Conservation (phyloP, 2,329 filamentous ascomycete species). For the Dothidotthia symphoricarpi region DNA sequence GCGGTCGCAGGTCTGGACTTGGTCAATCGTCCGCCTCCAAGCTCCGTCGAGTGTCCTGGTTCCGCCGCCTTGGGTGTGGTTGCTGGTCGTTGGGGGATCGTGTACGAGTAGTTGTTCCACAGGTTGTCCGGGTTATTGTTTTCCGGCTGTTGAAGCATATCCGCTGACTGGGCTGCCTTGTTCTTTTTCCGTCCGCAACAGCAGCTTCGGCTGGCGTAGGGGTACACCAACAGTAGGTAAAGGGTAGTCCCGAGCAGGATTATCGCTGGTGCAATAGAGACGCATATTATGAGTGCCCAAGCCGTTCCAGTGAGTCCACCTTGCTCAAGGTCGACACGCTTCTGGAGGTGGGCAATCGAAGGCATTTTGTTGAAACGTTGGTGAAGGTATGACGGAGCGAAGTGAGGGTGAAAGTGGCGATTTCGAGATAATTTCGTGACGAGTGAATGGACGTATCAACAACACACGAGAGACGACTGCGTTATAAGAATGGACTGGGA, state of each 20-base stretch:
- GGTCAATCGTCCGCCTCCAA: slow-evolving; percentile 4
- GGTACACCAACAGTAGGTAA: slow-evolving; percentile 31
- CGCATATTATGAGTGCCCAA: slow-evolving; percentile 25
- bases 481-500: too few relatives aligned
- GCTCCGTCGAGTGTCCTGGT: too few relatives aligned
- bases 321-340: slow-evolving; percentile 12
- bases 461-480: too few relatives aligned
- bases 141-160: slow-evolving; percentile 3
- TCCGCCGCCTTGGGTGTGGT: slow-evolving; percentile 6
- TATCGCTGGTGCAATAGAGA: slow-evolving; percentile 27
- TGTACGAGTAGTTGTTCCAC: slow-evolving; percentile 15
- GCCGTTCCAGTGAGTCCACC: slow-evolving; percentile 16
- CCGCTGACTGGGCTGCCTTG: slow-evolving; percentile 5
- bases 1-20: background rate
- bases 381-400: background rate
- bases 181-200: slow-evolving; percentile 25
- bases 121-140: slow-evolving; percentile 9
- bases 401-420: background rate
- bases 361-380: slow-evolving; percentile 15
- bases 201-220: slow-evolving; percentile 20
- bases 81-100: slow-evolving; percentile 13
- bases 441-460: too few relatives aligned
- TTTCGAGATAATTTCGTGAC: background rate
- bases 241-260: slow-evolving; percentile 23
- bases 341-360: slow-evolving; percentile 13